Base-by-base conservation (phyloP, 2,329 filamentous ascomycete species). In the Didymella exigua region DNA sequence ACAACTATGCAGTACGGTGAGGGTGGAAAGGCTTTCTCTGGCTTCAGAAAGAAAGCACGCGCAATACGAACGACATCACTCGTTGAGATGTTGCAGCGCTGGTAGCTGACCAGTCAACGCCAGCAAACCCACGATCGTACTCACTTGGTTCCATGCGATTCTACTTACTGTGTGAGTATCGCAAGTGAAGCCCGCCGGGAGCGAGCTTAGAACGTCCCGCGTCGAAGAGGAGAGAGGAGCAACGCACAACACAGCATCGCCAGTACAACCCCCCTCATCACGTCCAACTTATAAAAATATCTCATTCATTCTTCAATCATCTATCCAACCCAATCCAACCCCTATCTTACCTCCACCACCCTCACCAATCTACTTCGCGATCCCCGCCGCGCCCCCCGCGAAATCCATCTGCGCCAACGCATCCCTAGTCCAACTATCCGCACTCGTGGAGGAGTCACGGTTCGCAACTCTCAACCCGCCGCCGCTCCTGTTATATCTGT, bases 391-490 rank as follows among this genome's bases (percentile, higher is more conserved):
- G 13, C 23, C 6, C 56, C 51, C 0, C 0, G 52, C 56, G 9
- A 56, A 59, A 19, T 59, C 47, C 56, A 59, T 53, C 37, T 50
- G 47, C 42, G 52, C 52, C 8, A 59, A 30, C 19, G 56, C 56
- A 5, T 59, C 56, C n/a, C 45, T 19, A 4, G 52, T 51, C 56
- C 52, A 59, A 43, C 10, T 18, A 14, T 58, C 55, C 19, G 67
- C 56, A 52, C 62, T 62, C 58, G 72, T 57, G 36, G 58, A 65
- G 3, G 59, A 62, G 43, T 67, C 71, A 2, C 73, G 64, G 56
- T 80, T 80, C 34, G 78, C 77, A 5, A 81, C 72, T 43, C 77
- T 55, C 42, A 80, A 60, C 26, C 68, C 48, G 11, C 40, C 40
- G 2, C 14, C 62, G 2, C 55, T 58, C 5, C 49, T 55, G 1